Base-by-base conservation (phyloP, 2,329 filamentous ascomycete genomes). In the Claviceps humidiphila region DNA sequence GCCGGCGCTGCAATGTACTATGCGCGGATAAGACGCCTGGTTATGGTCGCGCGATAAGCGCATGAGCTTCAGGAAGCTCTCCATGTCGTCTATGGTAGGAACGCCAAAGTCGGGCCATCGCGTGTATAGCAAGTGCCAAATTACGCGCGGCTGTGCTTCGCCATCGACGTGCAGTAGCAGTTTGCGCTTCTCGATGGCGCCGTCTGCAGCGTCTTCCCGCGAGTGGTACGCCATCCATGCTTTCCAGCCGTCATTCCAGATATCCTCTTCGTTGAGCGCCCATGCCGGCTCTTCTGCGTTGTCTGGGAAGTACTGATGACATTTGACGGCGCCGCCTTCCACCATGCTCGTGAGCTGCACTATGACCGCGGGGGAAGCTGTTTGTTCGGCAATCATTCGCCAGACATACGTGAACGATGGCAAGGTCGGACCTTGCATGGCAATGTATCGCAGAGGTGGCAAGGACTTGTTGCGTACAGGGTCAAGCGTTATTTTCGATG, bases 261-360 rank as follows among this genome's bases (percentile, higher is more conserved):
- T 76, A 57, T 85, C 76, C 4, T 74, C 67, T 55, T 82, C 76
- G 63, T 87, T 85, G 58, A 87, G 68, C 48, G 71, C 67, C 61
- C 74, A 75, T 1, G 74, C 74, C 4, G 75, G 66, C 9, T 78
- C 71, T 4, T 78, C 75, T 16, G 74, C 64, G 43, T 71, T 68
- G 51, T 74, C 67, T 0, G 90, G 90, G 58, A 90, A 96, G 68
- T 98, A 98, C 45, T 84, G 87, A 58, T 80, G 88, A 68, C 91
- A 97, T 67, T 96, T 95, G 66, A 94, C 81, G 61, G 79, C 73
- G 53, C 80, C 77, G 37, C 78, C 75, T 67, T 97, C 91, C 63
- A 87, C 77, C 26, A 89, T 91, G 64, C 89, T 88, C 2, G 91
- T 98, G 56, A 98, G 79, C 87, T 97, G 96, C 53, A 97, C 84